Conservation (phyloP, 2,329 filamentous ascomycete genomes). For the Fusarium irregulare region DNA sequence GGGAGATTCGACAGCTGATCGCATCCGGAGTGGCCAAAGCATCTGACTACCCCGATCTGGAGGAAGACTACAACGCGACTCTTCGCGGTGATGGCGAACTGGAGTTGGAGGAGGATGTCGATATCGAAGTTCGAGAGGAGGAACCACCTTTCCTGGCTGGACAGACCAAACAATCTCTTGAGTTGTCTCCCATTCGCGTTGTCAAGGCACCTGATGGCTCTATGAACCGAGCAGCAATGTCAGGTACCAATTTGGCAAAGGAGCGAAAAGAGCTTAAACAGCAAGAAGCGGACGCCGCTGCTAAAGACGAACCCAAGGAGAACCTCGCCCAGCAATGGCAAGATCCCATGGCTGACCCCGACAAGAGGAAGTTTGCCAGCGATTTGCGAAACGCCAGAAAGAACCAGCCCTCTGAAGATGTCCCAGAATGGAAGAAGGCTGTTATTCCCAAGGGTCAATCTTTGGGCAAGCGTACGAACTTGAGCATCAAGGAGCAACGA, state of each 20-base stretch:
- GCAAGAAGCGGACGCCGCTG: slow-evolving; percentile 82
- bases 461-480: slow-evolving; percentile 84
- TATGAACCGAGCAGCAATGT: slow-evolving; percentile 95
- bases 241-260: slow-evolving; percentile 87
- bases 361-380: slow-evolving; percentile 87
- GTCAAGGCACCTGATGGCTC: slow-evolving; percentile 99
- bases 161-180: slow-evolving; percentile 95
- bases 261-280: slow-evolving; percentile 90
- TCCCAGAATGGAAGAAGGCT: slow-evolving; percentile 93
- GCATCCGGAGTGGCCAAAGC: slow-evolving; percentile 94
- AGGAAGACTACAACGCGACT: slow-evolving; percentile 92
- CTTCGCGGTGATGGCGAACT: slow-evolving; percentile 87
- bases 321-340: slow-evolving; percentile 94
- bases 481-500: slow-evolving; percentile 95
- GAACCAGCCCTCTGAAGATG: slow-evolving; percentile 70
- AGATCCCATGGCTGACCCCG: slow-evolving; percentile 91
- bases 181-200: slow-evolving; percentile 93
- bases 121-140: slow-evolving; percentile 96
- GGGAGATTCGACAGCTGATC: slow-evolving; percentile 97
- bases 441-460: slow-evolving; percentile 83
- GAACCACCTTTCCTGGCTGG: slow-evolving; percentile 96
- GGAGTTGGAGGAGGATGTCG: slow-evolving; percentile 94
- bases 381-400: slow-evolving; percentile 79
- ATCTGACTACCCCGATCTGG: slow-evolving; percentile 91
- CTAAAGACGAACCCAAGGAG: slow-evolving; percentile 80